Conservation (phyloP, 495 filamentous ascomycete species). For the Thermothielavioides terrestris region DNA sequence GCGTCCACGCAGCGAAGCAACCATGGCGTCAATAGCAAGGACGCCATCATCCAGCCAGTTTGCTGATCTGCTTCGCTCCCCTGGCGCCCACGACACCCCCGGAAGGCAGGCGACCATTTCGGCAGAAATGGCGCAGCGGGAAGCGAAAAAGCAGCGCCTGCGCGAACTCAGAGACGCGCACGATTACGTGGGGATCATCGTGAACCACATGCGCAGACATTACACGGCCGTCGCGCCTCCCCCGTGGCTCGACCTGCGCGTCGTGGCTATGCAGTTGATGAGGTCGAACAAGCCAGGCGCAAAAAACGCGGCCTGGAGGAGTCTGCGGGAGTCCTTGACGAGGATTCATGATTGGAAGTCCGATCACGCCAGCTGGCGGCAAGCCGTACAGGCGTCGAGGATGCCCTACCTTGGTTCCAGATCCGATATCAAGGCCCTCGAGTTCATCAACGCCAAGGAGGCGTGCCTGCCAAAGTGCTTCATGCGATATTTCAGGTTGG, state of each 20-base stretch:
- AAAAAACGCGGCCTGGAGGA: not conserved
- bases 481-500: not conserved
- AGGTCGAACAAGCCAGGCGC: not conserved
- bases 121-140: not conserved
- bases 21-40: no score
- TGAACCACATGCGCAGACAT: constrained; percentile 1
- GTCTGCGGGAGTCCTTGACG: not conserved
- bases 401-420: constrained; percentile 1
- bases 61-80: no score
- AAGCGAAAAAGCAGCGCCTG: constrained; percentile 1
- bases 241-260: not conserved
- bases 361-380: not conserved
- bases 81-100: not conserved
- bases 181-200: not conserved
- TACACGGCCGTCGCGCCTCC: not conserved
- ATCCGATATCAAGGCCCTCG: constrained; percentile 1
- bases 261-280: not conserved
- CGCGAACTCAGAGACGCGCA: not conserved
- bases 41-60: not conserved
- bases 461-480: not conserved
- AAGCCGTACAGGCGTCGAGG: not conserved
- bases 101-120: not conserved
- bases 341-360: not conserved
- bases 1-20: no score
- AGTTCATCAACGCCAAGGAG: not conserved